These are phyloP conservation scores for Cordia subcordata DNA, from an alignment of 257 asterid species.

Conservation along the genomic window DNA sequence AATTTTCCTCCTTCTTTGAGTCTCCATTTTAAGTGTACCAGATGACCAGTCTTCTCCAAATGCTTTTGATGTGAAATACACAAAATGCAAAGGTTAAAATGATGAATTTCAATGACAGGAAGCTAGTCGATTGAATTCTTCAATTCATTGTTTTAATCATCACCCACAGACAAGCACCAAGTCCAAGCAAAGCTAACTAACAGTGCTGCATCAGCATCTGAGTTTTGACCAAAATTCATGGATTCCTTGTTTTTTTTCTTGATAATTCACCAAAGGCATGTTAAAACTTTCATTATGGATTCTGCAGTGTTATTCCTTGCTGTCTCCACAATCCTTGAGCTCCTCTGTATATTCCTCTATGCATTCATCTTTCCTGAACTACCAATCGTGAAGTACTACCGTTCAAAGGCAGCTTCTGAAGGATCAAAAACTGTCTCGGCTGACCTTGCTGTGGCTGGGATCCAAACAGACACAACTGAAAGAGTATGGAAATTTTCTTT, in stretches of 20 bases:
- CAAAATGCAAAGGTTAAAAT: too few relatives aligned
- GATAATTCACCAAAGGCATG: background rate
- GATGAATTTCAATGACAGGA: too few relatives aligned
- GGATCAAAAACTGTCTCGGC: constrained; percentile 80
- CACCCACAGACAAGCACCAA: too few relatives aligned
- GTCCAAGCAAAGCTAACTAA: too few relatives aligned
- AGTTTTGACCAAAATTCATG: too few relatives aligned
- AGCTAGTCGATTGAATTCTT: too few relatives aligned
- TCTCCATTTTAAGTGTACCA: too few relatives aligned
- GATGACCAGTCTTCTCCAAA: too few relatives aligned
- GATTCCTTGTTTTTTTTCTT: background rate
- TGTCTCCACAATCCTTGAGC: constrained; percentile 28
- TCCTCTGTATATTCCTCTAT: constrained; percentile 29
- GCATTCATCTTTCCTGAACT: constrained; percentile 31
- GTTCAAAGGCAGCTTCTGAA: constrained; percentile 49
- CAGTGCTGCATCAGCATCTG: background rate
- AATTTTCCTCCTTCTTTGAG: too few relatives aligned
- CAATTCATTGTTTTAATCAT: too few relatives aligned
- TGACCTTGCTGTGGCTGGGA: constrained; percentile 79
- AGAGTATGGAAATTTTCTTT: constrained; percentile 4
- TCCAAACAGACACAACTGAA: constrained; percentile 23
- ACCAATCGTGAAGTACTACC: constrained; percentile 37
- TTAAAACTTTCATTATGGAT: background rate
- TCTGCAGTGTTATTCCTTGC: constrained; percentile 37
- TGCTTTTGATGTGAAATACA: too few relatives aligned